Evolutionary conservation across 2,329 filamentous ascomycete species (phyloP), one percentile per base, ranked within the genome.

Genomic region (Aureobasidium uvarum): DNA sequence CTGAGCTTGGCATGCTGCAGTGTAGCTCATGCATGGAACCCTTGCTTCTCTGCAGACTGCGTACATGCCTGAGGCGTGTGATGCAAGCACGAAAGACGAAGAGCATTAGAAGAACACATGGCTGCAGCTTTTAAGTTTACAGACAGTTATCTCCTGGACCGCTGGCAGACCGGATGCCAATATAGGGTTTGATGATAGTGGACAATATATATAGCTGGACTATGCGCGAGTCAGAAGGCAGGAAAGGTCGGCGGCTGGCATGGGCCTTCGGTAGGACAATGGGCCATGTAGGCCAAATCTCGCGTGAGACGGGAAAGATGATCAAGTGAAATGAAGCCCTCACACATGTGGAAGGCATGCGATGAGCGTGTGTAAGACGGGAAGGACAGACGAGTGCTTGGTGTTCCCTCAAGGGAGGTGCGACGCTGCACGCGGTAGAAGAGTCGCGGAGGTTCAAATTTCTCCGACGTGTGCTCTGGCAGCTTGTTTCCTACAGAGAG

Each of bases 311-410:
- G 55, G 41, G 41, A 48, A 51, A n/a, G 56, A 13, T 36, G 14
- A 36, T 18, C 55, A 25, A 46, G 41, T 43, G 38, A 56, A 20
- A 58, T 58, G 39, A 45, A 20, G 39, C 39, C 25, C 39, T 58
- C 56, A 38, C 56, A 48, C 56, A 48, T 60, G 56, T 60, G 56
- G 56, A 25, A 46, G 56, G 56, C 56, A 60, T 25, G 41, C 56
- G 31, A 20, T 38, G 41, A 38, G 18, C 13, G 20, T 60, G 41
- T 48, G 56, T 59, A 46, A 46, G 56, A 28, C 41, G 41, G 41
- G 23, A 60, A 31, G 43, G 41, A 36, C 36, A 10, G 36, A 45
- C 25, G 54, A 14, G 20, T 46, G 43, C 14, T 11, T 20, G 14
- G 43, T 43, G 54, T 45, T 31, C 16, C 41, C 39, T 45, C 39